Conservation (phyloP, 2,329 filamentous ascomycete genomes). For the Phialophora chinensis region DNA sequence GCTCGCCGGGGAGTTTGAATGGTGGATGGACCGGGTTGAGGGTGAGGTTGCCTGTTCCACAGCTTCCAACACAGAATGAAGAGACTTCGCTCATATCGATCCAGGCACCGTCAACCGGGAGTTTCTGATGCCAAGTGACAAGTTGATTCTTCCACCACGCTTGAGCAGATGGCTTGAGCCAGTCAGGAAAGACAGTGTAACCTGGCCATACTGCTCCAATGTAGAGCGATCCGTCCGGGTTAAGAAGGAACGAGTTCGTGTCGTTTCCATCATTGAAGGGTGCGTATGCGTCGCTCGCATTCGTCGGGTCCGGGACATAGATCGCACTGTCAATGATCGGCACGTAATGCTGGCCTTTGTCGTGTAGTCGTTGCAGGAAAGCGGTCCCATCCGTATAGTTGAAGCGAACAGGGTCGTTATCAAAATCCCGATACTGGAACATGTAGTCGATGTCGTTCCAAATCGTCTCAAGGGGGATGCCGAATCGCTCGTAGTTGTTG, state of each 20-base stretch:
- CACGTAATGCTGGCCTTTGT: conserved; percentile 62
- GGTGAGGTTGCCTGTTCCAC: conserved; percentile 68
- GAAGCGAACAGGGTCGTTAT: conserved; percentile 61
- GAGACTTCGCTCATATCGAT: conserved; percentile 68
- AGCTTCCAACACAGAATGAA: conserved; percentile 73
- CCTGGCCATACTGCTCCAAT: conserved; percentile 64
- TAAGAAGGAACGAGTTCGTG: conserved; percentile 58
- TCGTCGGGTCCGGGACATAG: conserved; percentile 74
- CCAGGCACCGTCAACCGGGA: conserved; percentile 63
- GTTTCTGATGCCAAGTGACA: conserved; percentile 57
- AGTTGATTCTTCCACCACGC: conserved; percentile 66
- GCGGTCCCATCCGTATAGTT: conserved; percentile 55
- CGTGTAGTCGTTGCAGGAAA: conserved; percentile 61
- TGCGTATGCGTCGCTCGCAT: conserved; percentile 67
- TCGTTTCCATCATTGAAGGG: conserved; percentile 59
- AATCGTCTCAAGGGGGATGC: conserved; percentile 62
- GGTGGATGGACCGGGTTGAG: conserved; percentile 72
- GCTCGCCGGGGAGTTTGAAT: conserved; percentile 69
- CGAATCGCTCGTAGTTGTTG: conserved; percentile 59
- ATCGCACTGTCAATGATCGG: conserved; percentile 69
- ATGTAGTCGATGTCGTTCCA: conserved; percentile 59
- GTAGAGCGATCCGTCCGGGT: conserved; percentile 61
- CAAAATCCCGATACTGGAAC: conserved; percentile 66
- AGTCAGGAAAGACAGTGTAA: conserved; percentile 66
- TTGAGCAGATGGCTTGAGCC: conserved; percentile 63